Percentiles rank a stretch among this genome's conserved stretches.
Conservation (phyloP, 1,139 yeast species). For the Geotrichum candidum region DNA sequence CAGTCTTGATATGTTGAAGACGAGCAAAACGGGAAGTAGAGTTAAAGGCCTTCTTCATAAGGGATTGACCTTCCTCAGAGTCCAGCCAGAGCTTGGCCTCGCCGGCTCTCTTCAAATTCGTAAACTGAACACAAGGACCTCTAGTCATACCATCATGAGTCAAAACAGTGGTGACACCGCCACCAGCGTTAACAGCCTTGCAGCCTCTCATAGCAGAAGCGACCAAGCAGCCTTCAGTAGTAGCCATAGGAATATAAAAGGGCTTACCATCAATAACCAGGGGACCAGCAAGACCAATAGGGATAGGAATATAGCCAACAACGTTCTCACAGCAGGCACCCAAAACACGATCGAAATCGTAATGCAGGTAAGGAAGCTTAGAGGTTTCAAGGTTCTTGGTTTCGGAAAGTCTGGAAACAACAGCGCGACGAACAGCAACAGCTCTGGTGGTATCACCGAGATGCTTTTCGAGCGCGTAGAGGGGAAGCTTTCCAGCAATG, state of each 20-base stretch:
- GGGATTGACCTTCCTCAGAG: conserved; percentile 83
- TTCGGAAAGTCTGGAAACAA: conserved; percentile 74
- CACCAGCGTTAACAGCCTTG: conserved; percentile 95
- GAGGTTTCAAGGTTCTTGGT: conserved; percentile 73
- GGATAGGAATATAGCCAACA: conserved; percentile 91
- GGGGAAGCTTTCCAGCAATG: conserved; percentile 71
- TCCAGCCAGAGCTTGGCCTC: conserved; percentile 94
- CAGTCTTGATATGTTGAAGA: conserved; percentile 82
- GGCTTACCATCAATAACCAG: conserved; percentile 80
- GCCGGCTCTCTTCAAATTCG: conserved; percentile 78
- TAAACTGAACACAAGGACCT: conserved; percentile 95
- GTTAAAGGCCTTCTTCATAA: conserved; percentile 83
- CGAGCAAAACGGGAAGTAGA: conserved; percentile 97
- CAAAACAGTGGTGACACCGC: conserved; percentile 87
- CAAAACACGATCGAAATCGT: conserved; percentile 91
- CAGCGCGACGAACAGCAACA: conserved; percentile 84
- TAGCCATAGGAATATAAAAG: conserved; percentile 95
- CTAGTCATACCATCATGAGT: conserved; percentile 98
- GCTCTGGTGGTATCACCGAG: conserved; percentile 85
- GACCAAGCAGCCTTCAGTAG: conserved; percentile 97
- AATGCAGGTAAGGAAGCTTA: conserved; percentile 70
- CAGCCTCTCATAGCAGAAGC: conserved; percentile 99
- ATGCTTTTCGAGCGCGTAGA: conserved; percentile 91
- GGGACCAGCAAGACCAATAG: conserved; percentile 98
- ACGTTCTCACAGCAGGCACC: conserved; percentile 99